Conservation (phyloP, 495 filamentous ascomycete species). For the Aspergillus steynii region DNA sequence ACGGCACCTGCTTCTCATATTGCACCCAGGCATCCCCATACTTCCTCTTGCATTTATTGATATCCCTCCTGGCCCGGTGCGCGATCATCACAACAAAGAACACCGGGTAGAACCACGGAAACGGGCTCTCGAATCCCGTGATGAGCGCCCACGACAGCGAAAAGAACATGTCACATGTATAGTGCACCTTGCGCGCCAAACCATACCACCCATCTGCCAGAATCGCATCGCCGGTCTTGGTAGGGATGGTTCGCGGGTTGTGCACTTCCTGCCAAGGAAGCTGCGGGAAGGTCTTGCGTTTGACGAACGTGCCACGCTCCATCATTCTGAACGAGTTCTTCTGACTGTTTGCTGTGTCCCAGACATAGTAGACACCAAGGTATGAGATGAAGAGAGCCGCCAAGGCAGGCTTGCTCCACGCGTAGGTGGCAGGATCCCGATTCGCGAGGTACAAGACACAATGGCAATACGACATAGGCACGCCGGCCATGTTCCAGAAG, state of each 20-base stretch:
- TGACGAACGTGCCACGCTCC: constrained; percentile 71
- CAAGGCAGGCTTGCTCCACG: constrained; percentile 69
- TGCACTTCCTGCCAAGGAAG: constrained; percentile 84
- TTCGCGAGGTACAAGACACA: constrained; percentile 91
- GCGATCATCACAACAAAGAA: constrained; percentile 92
- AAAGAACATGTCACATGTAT: constrained; percentile 87
- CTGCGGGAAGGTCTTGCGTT: constrained; percentile 85
- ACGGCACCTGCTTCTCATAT: constrained; percentile 86
- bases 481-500: constrained; percentile 98
- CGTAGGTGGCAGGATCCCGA: constrained; percentile 80
- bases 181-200: constrained; percentile 92
- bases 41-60: constrained; percentile 77
- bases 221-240: constrained; percentile 74
- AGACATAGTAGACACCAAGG: constrained; percentile 86
- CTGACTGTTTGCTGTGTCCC: constrained; percentile 89
- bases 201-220: constrained; percentile 93
- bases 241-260: constrained; percentile 84
- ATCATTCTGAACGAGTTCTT: constrained; percentile 90
- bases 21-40: constrained; percentile 92
- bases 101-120: constrained; percentile 95
- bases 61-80: constrained; percentile 84
- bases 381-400: constrained; percentile 69
- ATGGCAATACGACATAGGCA: constrained; percentile 95
- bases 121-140: constrained; percentile 72
- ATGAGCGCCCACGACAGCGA: constrained; percentile 63